Evolutionary conservation across 164 flowering plant species (phyloP), one percentile per base, ranked within the genome.

Genomic region (Warburgia ugandensis): DNA sequence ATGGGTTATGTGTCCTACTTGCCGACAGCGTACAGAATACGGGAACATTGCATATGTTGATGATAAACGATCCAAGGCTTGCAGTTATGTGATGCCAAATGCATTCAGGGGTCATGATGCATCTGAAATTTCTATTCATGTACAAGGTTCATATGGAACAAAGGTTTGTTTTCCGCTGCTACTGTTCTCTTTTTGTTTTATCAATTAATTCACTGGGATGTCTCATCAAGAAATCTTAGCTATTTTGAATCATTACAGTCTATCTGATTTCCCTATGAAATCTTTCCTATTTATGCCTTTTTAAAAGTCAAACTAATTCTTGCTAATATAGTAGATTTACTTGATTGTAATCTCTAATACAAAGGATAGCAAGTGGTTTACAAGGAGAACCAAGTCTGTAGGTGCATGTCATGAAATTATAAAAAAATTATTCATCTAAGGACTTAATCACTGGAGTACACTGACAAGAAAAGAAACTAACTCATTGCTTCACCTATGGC

Each of bases 111-210:
- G 56, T 40, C 43, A 26, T 59, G 74, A 66, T 38, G 63, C 51
- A 17, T 44, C 64, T 48, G 96, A 87, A 73, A 72, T 67, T 59
- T 72, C 80, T 48, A 48, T 85, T 19, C 60, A 20, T 26, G 85
- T 87, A 58, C 73, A 76, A 62, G 98, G 98, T 52, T 92, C 98
- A 46, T 92, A 92, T 65, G 91, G 98, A 55, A 87, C 96, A 50
- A 86, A 91, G 94, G 95, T 84, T 60, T 39, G 60, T 27, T 27
- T 45, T 27, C 31, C 17, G 14, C 41, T 7, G 3, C 6, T 12
- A 23, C 13, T 10, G 23, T 6, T n/a, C 26, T 17, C 39, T 36
- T 11, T 17, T n/a, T n/a, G n/a, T n/a, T n/a, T n/a, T n/a, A n/a
- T n/a, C n/a, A n/a, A n/a, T n/a, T n/a, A n/a, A n/a, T n/a, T n/a